These are phyloP conservation scores for Podaxis sp. DNA, from an alignment of 768 basidiomycete species.

Conservation along the genomic window DNA sequence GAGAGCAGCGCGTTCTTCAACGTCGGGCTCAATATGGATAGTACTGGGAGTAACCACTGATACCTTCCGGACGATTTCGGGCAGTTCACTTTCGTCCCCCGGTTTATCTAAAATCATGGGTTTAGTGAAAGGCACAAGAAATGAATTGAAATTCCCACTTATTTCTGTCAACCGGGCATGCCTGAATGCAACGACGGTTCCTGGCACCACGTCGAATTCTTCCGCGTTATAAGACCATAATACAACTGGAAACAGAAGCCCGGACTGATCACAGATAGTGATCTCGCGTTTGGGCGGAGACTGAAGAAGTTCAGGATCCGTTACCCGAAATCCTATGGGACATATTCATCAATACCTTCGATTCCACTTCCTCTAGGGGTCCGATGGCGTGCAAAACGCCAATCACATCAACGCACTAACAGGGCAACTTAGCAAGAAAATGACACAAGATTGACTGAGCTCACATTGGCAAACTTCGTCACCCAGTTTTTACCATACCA, in stretches of 20 bases:
- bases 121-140: background rate
- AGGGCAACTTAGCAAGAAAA: too few species aligned
- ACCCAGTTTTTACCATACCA: background rate
- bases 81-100: background rate
- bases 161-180: background rate
- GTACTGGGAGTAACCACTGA: slow-evolving; percentile 4
- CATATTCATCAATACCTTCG: background rate
- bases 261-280: background rate
- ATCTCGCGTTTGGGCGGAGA: background rate
- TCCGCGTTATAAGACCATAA: slow-evolving; percentile 2
- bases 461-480: background rate
- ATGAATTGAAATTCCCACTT: background rate
- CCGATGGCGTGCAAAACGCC: background rate
- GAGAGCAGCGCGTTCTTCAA: slow-evolving; percentile 1
- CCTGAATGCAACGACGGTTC: slow-evolving; percentile 2
- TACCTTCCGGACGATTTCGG: too few species aligned
- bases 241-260: background rate
- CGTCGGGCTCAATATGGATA: slow-evolving; percentile 1
- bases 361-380: background rate
- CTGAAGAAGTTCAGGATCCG: background rate
- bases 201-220: background rate
- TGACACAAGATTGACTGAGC: background rate
- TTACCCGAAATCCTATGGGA: background rate
- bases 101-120: background rate
- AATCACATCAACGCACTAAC: background rate